Evolutionary conservation across 2,329 filamentous ascomycete species (phyloP), one percentile per base, ranked within the genome.

Genomic region (Onygena corvina): DNA sequence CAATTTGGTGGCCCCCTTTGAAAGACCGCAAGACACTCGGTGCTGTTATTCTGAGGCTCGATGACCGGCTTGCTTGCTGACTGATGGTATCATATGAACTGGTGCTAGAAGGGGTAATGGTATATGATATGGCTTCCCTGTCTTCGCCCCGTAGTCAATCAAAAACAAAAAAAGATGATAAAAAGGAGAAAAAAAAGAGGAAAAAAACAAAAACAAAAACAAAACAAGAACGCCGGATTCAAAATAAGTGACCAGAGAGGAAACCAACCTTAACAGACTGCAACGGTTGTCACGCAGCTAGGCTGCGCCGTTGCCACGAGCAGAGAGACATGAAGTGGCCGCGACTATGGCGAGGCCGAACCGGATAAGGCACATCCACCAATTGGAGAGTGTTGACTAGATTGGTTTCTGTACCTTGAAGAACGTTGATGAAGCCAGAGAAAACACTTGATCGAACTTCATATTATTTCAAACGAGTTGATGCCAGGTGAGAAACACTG

Each of bases 101-200:
- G 23, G n/a, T 25, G n/a, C 2, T 14, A 23, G 16, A 16, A 3
- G 27, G 6, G n/a, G 21, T 42, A 12, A 14, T 42, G 9, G 27
- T 42, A 25, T 14, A 14, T n/a, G n/a, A n/a, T n/a, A n/a, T 27
- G 38, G 38, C 30, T 30, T 46, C 42, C 42, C 42, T 46, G 27
- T 46, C 42, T 46, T 46, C 42, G 21, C 42, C 42, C 30, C 33
- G 42, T 46, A 46, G 30, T 46, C 42, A 46, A 46, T 27, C 42
- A 33, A 12, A 21, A 33, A 46, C 25, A 30, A 14, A 46, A 33
- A 31, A 46, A 33, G n/a, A 25, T 25, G 20, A 12, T 14, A 18
- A 31, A 46, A 31, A 18, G 20, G 6, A 16, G 20, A 46, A 31
- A 23, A 20, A 7, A 14, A 30, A 16, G 16, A 14, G 21, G 12